Percentiles rank a stretch among this genome's conserved stretches.
These are phyloP conservation scores for Kwoniella newhampshirensis DNA, from an alignment of 768 basidiomycete genomes.

Conservation along the genomic window DNA sequence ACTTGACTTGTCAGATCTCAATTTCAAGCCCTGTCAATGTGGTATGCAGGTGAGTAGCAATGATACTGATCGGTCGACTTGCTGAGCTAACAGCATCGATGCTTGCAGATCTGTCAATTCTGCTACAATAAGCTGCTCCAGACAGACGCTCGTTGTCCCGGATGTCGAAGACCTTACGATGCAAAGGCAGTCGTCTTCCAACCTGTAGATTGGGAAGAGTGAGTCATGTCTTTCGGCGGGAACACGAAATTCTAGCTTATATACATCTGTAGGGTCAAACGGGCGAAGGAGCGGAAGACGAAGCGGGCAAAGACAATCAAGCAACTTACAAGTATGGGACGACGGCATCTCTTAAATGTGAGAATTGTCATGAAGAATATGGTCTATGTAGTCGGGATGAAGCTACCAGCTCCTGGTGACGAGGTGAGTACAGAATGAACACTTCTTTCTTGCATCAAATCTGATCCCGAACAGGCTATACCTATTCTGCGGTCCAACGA, in stretches of 20 bases:
- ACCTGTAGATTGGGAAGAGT: constrained; percentile 94
- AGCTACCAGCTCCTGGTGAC: constrained; percentile 89
- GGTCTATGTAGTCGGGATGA: constrained; percentile 94
- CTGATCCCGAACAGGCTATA: constrained; percentile 64
- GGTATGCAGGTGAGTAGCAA: constrained; percentile 78
- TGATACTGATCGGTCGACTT: neutral
- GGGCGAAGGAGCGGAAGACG: constrained; percentile 91
- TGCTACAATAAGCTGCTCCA: constrained; percentile 98
- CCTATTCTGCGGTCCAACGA: constrained; percentile 89
- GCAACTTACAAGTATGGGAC: constrained; percentile 80
- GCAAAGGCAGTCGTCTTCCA: constrained; percentile 94
- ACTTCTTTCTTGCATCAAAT: neutral
- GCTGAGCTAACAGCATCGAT: neutral
- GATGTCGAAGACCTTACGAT: constrained; percentile 87
- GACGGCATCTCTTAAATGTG: constrained; percentile 85
- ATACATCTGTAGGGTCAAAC: constrained; percentile 70
- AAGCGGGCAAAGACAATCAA: constrained; percentile 92
- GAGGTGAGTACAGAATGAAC: constrained; percentile 69
- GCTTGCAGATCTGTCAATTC: constrained; percentile 86
- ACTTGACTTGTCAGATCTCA: constrained; percentile 98
- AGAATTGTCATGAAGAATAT: constrained; percentile 95
- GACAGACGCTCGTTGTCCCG: constrained; percentile 95
- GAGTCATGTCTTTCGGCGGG: constrained; percentile 53
- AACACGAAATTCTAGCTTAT: constrained; percentile 1
- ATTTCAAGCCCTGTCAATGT: constrained; percentile 98